Base-by-base conservation (phyloP, 163 green algal species). In the Chlamydomonas reinhardtii region DNA sequence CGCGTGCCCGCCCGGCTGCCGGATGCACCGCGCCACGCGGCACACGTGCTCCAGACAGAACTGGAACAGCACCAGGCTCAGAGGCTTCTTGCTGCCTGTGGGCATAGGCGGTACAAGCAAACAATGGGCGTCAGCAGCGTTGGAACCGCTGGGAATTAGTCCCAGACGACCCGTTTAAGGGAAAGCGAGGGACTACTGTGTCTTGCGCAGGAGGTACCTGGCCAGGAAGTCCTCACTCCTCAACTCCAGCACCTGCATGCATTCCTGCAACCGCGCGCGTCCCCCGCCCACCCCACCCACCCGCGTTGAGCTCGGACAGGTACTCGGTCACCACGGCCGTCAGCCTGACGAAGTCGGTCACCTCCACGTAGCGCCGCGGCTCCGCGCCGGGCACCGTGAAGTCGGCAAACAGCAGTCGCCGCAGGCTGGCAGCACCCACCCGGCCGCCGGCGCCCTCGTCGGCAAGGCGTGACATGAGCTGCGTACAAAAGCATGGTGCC, bases 401-500 rank as follows among this genome's bases (percentile, higher is more conserved):
- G 87, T 95, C 90, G 11, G 79, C 91, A 48, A 93, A 96, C 56
- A 94, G 48, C 12, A 96, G 90, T 31, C 79, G 72, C 16, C 90
- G 89, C 59, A 96, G 86, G 69, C 90, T 81, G 4, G 52, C 74
- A 2, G 73, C 61, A 15, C 78, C 86, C 16, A 92, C 73, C 0
- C 35, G 56, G 4, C 62, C 74, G 27, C 25, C 12, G 11, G n/a
- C 16, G 68, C 86, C 64, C 2, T 78, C 79, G 22, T 43, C 93
- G 20, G 94, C 94, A 24, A 97, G 85, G 17, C 92, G 91, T 0
- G 91, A 94, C 24, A 97, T 80, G 59, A 88, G 91, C 87, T 96
- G 91, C n/a, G n/a, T n/a, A n/a, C 11, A 91, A 1, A 12, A 19
- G 48, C 12, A 14, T 48, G 39, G 8, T 48, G 39, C n/a, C n/a